These are phyloP conservation scores for Apiospora rasikravindrae DNA, from an alignment of 2,329 filamentous ascomycete species.

Conservation along the genomic window DNA sequence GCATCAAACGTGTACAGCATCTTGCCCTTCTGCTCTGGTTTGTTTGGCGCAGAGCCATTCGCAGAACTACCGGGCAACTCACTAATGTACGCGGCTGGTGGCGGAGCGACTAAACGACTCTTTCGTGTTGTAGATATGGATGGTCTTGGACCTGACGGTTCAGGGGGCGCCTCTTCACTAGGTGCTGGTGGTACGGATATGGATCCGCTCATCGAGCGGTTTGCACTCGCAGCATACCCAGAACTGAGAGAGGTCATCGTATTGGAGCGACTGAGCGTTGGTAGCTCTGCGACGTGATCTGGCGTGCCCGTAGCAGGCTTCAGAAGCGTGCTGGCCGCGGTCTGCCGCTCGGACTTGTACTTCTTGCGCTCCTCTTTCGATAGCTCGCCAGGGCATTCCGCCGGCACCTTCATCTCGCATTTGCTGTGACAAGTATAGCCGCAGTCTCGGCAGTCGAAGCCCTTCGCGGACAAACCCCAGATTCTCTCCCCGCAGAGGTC, in stretches of 20 bases:
- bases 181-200: slow-evolving; percentile 49
- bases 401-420: slow-evolving; percentile 98
- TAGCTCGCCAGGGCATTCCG: slow-evolving; percentile 92
- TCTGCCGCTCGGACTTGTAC: slow-evolving; percentile 84
- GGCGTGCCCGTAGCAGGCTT: slow-evolving; percentile 53
- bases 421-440: slow-evolving; percentile 99
- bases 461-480: slow-evolving; percentile 96
- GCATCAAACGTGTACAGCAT: slow-evolving; percentile 91
- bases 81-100: slow-evolving; percentile 80
- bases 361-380: slow-evolving; percentile 96
- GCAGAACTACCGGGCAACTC: slow-evolving; percentile 61
- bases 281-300: slow-evolving; percentile 64
- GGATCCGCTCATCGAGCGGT: slow-evolving; percentile 73
- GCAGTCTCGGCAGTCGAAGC: slow-evolving; percentile 93
- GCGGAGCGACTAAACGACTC: slow-evolving; percentile 84
- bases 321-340: slow-evolving; percentile 69
- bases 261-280: slow-evolving; percentile 76
- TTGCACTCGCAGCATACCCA: slow-evolving; percentile 80
- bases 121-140: slow-evolving; percentile 57
- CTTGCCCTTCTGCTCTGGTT: slow-evolving; percentile 72
- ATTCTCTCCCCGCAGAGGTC: slow-evolving; percentile 96
- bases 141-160: slow-evolving; percentile 52
- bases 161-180: slow-evolving; percentile 54
- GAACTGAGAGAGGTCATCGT: slow-evolving; percentile 92
- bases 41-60: slow-evolving; percentile 46